These are phyloP conservation scores for Gracilaria gracilis DNA, from an alignment of 23 red algal species.

Conservation along the genomic window DNA sequence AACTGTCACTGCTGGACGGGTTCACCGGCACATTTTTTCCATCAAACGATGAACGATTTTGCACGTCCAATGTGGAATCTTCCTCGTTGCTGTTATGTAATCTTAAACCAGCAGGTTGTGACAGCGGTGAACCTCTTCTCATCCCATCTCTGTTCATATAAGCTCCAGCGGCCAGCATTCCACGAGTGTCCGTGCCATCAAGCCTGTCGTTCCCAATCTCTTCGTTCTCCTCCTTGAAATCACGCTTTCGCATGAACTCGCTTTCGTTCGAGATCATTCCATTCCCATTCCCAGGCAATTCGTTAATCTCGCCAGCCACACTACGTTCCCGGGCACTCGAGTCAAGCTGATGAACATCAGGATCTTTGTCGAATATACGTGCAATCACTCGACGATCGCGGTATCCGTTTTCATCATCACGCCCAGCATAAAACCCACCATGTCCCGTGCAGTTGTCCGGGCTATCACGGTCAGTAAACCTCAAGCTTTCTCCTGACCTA, in stretches of 20 bases:
- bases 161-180: background rate
- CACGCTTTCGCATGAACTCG: background rate
- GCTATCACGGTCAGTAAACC: background rate
- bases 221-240: background rate
- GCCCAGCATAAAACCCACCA: background rate
- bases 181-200: background rate
- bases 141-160: background rate
- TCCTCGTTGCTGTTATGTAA: background rate
- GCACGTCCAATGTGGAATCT: background rate
- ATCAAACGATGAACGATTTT: background rate
- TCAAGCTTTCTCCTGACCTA: background rate
- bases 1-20: constrained; percentile 25
- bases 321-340: background rate
- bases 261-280: background rate
- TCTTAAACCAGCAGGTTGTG: background rate
- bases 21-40: background rate
- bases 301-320: background rate
- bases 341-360: background rate
- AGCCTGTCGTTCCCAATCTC: background rate
- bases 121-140: background rate
- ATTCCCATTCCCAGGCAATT: background rate
- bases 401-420: background rate
- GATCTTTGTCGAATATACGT: background rate
- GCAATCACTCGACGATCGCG: background rate
- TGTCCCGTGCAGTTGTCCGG: background rate